Percentiles rank a stretch among this genome's conserved stretches.
Conservation (phyloP, 23 red algal genomes). For the Gracilaria domingensis region DNA sequence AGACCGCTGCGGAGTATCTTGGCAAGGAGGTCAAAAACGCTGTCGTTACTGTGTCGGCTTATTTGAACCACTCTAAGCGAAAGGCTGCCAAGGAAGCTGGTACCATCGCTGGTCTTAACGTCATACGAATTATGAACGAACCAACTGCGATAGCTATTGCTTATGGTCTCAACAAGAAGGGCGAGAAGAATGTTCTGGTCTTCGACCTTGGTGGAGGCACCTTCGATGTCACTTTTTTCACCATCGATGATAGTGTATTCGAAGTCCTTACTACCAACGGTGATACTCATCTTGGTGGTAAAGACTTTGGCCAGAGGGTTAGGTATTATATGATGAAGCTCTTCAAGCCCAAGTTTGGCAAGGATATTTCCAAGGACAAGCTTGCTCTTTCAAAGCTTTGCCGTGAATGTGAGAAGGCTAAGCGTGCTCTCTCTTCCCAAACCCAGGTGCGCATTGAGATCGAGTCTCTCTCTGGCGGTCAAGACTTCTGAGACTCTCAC, state of each 20-base stretch:
- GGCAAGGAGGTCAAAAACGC: slow-evolving; percentile 94
- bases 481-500: slow-evolving; percentile 96
- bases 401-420: slow-evolving; percentile 97
- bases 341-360: slow-evolving; percentile 97
- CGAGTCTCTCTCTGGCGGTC: slow-evolving; percentile 90
- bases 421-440: slow-evolving; percentile 96
- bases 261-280: slow-evolving; percentile 98
- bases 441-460: slow-evolving; percentile 98
- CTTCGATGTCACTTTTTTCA: no score
- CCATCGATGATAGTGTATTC: slow-evolving; percentile 97
- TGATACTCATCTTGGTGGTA: slow-evolving; percentile 97
- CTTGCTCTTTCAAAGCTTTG: slow-evolving; percentile 89
- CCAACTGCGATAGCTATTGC: slow-evolving; percentile 98
- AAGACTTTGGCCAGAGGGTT: slow-evolving; percentile 98
- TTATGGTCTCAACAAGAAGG: slow-evolving; percentile 99
- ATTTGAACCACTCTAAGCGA: slow-evolving; percentile 95
- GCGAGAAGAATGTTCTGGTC: slow-evolving; percentile 98
- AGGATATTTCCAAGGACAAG: slow-evolving; percentile 89
- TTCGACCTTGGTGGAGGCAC: slow-evolving; percentile 99
- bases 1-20: slow-evolving; percentile 96
- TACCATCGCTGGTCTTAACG: slow-evolving; percentile 93
- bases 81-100: slow-evolving; percentile 97
- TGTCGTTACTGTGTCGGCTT: slow-evolving; percentile 98
- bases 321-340: slow-evolving; percentile 98
- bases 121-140: slow-evolving; percentile 98